phyloP scores from a whole-genome alignment of 306 rosid species.

The Medicago ruthenica region DNA sequence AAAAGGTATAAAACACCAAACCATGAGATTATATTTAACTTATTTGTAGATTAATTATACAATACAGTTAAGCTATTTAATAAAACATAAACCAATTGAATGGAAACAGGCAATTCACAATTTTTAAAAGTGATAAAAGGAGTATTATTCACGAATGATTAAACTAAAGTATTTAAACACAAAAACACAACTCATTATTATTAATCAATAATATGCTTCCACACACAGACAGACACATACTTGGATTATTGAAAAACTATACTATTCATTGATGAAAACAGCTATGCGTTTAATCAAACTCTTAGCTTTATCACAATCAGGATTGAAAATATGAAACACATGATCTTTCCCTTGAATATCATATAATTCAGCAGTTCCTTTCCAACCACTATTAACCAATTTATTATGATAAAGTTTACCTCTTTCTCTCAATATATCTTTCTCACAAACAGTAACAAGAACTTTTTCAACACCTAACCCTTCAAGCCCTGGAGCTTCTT shows the following conservation, averaged over 20 bases:
- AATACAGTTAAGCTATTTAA: too few species aligned
- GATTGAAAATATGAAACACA: slow-evolving; percentile 66
- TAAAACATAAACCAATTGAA: neutral
- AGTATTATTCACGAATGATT: neutral
- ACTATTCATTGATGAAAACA: slow-evolving; percentile 49
- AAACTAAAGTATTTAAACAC: neutral
- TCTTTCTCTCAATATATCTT: slow-evolving; percentile 74
- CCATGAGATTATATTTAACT: neutral
- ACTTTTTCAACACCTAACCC: slow-evolving; percentile 55
- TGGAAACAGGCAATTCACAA: neutral
- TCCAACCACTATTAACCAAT: slow-evolving; percentile 63
- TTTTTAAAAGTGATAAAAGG: neutral
- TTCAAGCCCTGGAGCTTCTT: slow-evolving; percentile 64
- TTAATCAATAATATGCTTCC: neutral
- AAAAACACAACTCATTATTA: neutral
- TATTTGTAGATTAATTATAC: neutral
- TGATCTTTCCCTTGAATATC: slow-evolving; percentile 77
- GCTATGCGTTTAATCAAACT: slow-evolving; percentile 55
- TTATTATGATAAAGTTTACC: slow-evolving; percentile 73
- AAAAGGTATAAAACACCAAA: too few species aligned
- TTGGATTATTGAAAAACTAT: neutral
- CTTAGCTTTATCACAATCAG: slow-evolving; percentile 58
- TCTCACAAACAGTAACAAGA: slow-evolving; percentile 65
- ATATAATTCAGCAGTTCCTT: slow-evolving; percentile 54
- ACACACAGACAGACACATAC: neutral